Evolutionary conservation across 495 filamentous ascomycete species (phyloP), one percentile per base, ranked within the genome.

Genomic region (Lophium mytilinum): DNA sequence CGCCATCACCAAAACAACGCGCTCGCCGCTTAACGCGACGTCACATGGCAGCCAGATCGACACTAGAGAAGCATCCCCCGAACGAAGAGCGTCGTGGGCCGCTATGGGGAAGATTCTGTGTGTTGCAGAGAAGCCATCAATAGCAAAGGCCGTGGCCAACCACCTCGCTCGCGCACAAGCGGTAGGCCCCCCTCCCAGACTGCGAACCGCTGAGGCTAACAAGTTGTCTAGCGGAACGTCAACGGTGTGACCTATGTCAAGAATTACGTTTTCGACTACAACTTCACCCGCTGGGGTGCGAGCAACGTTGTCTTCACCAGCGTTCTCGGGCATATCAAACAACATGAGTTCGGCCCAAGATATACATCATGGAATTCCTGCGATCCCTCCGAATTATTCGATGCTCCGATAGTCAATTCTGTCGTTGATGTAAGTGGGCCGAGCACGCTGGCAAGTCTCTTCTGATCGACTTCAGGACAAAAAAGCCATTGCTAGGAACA

Each of bases 121-220:
- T 67, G 90, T 98, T 61, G 93, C 93, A 54, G 93, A 98, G 68
- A 98, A 98, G 73, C 90, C 90, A 52, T 91, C 91, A 36, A 97
- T 98, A 55, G 87, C 93, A 50, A 95, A 90, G 72, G 89, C 93
- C 43, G 94, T 98, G 50, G 86, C 93, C 35, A 80, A 83, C 50
- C 92, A 96, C 73, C 78, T 98, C 48, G 85, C 86, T 18, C 90
- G 89, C 47, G 78, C 84, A 52, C 79, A 80, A 68, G 83, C 78
- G 39, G 90, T 94, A 75, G 71, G 83, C 80, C n/a, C 3, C 35
- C 19, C 18, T 39, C 36, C 24, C 24, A 30, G 24, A 6, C 24
- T 30, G 24, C 24, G 24, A 6, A 30, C 24, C 24, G 24, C 8
- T 55, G 9, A 10, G 33, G 37, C 14, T 55, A 11, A 59, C 14